Evolutionary conservation across 2,329 filamentous ascomycete genomes (phyloP).

Genomic region (Claviceps cyperi): DNA sequence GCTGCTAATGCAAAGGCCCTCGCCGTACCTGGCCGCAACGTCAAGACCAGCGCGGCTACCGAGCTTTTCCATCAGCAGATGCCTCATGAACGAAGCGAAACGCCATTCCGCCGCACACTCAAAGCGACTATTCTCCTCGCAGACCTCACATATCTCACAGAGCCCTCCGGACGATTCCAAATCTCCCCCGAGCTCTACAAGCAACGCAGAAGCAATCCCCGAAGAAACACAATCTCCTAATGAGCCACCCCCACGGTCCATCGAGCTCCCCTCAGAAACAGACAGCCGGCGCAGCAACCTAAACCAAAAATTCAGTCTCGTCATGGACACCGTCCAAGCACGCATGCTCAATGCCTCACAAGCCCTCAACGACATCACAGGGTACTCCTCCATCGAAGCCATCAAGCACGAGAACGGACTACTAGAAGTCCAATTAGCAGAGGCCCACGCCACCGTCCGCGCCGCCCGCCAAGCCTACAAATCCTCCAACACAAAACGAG

Average conservation of each 20-base stretch:
- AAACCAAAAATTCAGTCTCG: conserved; percentile 20
- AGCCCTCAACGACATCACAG: conserved; percentile 84
- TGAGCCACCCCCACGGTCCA: neutral
- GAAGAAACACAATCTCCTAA: conserved; percentile 2
- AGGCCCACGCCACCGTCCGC: conserved; percentile 52
- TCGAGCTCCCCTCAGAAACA: conserved; percentile 19
- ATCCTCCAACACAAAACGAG: conserved; percentile 66
- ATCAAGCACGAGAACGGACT: conserved; percentile 65
- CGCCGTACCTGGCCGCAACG: neutral
- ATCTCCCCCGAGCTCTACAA: neutral
- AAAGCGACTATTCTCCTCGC: conserved; percentile 15
- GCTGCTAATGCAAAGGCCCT: conserved; percentile 9
- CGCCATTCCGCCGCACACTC: neutral
- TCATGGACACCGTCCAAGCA: conserved; percentile 83
- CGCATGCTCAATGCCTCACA: conserved; percentile 76
- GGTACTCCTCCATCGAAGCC: conserved; percentile 80
- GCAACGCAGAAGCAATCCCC: neutral
- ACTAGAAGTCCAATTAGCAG: conserved; percentile 44
- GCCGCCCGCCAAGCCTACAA: conserved; percentile 64
- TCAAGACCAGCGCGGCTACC: neutral
- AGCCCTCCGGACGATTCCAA: conserved; percentile 9
- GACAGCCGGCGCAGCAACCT: conserved; percentile 19
- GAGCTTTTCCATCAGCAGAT: neutral
- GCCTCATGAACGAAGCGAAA: conserved; percentile 3
- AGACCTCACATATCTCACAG: conserved; percentile 5